Conservation (phyloP, 1,284 basidiomycete genomes). For the Sporisorium reilianum region DNA sequence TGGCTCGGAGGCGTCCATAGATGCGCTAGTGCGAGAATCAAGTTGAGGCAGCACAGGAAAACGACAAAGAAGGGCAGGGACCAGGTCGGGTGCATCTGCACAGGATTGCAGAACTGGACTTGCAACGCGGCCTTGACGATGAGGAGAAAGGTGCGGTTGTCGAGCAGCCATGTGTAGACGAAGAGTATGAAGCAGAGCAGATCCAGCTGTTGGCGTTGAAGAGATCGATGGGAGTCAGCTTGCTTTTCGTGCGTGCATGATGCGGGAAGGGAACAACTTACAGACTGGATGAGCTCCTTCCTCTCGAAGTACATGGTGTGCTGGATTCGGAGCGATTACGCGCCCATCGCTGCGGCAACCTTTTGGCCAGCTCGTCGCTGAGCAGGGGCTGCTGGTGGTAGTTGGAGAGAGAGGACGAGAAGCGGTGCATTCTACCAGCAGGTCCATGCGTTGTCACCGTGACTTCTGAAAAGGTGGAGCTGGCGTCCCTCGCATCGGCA, state of each 20-base stretch:
- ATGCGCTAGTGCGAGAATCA: conserved; percentile 35
- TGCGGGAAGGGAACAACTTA: not conserved
- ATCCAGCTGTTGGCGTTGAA: conserved; percentile 39
- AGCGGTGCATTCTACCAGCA: not conserved
- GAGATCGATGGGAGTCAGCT: not conserved
- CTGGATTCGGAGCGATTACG: not conserved
- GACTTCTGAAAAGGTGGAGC: conserved; percentile 14
- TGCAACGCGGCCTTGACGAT: conserved; percentile 46
- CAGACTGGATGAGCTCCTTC: conserved; percentile 51
- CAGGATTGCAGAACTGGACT: conserved; percentile 49
- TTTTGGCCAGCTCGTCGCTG: not conserved
- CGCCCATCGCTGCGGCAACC: conserved; percentile 23
- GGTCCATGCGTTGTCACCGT: conserved; percentile 11
- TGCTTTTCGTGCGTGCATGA: not conserved
- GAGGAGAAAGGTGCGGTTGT: conserved; percentile 46
- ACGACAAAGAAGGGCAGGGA: conserved; percentile 41
- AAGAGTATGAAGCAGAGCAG: conserved; percentile 53
- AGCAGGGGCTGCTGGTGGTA: not conserved
- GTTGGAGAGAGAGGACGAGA: not conserved
- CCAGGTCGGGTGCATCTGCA: conserved; percentile 45
- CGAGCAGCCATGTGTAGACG: conserved; percentile 58
- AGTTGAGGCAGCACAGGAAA: conserved; percentile 44
- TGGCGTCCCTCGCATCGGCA: conserved; percentile 1
- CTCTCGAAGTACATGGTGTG: conserved; percentile 49
- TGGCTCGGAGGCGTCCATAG: conserved; percentile 16